These are phyloP conservation scores for Sphagnum fallax DNA, from an alignment of 228 moss, liverwort and hornwort genomes.

Conservation along the genomic window DNA sequence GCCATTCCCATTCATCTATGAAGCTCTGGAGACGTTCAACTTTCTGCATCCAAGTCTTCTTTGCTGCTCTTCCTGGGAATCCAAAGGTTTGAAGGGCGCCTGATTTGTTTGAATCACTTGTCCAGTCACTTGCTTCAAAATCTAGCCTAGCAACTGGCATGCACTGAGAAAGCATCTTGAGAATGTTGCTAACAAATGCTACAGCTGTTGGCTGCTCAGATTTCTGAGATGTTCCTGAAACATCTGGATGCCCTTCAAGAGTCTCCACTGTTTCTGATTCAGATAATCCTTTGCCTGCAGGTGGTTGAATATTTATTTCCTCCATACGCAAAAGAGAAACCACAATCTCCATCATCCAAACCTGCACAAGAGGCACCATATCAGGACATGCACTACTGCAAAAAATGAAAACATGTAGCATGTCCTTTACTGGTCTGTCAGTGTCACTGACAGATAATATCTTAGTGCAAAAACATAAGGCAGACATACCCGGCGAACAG, in stretches of 20 bases:
- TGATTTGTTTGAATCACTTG: conserved; percentile 29
- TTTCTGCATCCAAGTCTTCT: conserved; percentile 68
- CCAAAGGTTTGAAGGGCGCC: conserved; percentile 24
- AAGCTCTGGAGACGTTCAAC: conserved; percentile 53
- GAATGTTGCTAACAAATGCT: conserved; percentile 52
- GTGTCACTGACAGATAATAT: too few relatives aligned
- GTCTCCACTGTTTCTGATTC: conserved; percentile 5
- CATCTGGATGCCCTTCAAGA: conserved; percentile 27
- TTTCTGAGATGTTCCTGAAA: conserved; percentile 18
- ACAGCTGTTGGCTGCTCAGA: conserved; percentile 49
- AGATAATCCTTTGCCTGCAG: conserved; percentile 23
- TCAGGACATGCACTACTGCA: background rate
- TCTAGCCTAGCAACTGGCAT: conserved; percentile 59
- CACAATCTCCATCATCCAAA: conserved; percentile 80
- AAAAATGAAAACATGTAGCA: too few relatives aligned
- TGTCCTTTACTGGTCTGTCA: too few relatives aligned
- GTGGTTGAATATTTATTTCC: conserved; percentile 33
- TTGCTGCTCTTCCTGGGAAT: conserved; percentile 63
- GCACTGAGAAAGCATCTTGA: conserved; percentile 59
- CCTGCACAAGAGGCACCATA: conserved; percentile 28
- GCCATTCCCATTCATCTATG: conserved; percentile 96
- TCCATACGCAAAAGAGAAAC: conserved; percentile 85
- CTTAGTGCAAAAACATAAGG: background rate
- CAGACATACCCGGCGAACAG: conserved; percentile 65
- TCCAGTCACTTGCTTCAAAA: conserved; percentile 43